phyloP scores from a whole-genome alignment of 768 basidiomycete species.

The Porphyrellus cyaneotinctus region DNA sequence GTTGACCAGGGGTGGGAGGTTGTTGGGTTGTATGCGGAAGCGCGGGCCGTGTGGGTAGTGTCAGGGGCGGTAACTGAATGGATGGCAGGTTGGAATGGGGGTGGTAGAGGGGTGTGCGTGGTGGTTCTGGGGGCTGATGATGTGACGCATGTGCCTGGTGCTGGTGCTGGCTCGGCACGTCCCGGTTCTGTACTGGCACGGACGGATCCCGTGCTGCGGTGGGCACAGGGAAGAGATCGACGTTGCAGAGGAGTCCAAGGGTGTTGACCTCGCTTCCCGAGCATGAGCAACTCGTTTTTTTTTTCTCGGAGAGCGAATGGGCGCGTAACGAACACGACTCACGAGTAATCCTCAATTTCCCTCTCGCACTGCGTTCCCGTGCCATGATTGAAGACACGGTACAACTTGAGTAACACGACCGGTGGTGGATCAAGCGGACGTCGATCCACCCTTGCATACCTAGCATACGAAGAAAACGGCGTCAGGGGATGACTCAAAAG shows the following conservation, averaged over 20 bases:
- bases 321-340: slow-evolving; percentile 5
- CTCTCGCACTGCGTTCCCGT: slow-evolving; percentile 38
- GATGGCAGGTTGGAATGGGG: slow-evolving; percentile 11
- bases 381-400: slow-evolving; percentile 40
- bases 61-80: slow-evolving; percentile 23
- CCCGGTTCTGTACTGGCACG: slow-evolving; percentile 1
- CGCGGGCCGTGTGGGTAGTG: slow-evolving; percentile 10
- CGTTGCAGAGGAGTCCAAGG: slow-evolving; percentile 71
- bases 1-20: slow-evolving; percentile 21
- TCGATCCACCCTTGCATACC: slow-evolving; percentile 58
- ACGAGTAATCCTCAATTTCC: slow-evolving; percentile 53
- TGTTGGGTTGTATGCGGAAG: slow-evolving; percentile 3
- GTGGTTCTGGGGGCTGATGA: slow-evolving; percentile 1
- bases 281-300: slow-evolving; percentile 3
- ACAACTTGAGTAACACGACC: slow-evolving; percentile 49
- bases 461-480: slow-evolving; percentile 19
- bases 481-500: slow-evolving; percentile 5
- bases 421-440: slow-evolving; percentile 70
- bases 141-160: slow-evolving; percentile 13
- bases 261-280: slow-evolving; percentile 51
- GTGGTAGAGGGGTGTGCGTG: slow-evolving; percentile 14
- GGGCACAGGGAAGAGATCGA: slow-evolving; percentile 69
- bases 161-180: background rate
- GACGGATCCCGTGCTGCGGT: slow-evolving; percentile 9
- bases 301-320: background rate